phyloP scores from a whole-genome alignment of 2,329 filamentous ascomycete species.

The Byssochlamys sp. region DNA sequence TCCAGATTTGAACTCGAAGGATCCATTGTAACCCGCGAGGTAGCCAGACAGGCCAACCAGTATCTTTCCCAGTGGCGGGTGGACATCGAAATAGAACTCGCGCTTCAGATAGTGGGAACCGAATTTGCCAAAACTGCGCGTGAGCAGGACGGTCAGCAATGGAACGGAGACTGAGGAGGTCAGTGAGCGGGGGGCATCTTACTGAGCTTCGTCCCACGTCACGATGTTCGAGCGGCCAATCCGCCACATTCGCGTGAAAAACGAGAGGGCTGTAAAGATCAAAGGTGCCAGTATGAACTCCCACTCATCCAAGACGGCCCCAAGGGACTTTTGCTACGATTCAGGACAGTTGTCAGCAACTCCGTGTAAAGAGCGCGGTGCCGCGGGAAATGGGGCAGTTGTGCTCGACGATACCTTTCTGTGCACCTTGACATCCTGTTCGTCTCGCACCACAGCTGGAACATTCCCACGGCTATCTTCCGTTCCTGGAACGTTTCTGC shows the following conservation, averaged over 20 bases:
- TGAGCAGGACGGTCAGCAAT: neutral
- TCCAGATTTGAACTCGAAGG: slow-evolving; percentile 98
- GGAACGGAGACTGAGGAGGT: neutral
- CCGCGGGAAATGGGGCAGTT: neutral
- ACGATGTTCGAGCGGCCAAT: slow-evolving; percentile 62
- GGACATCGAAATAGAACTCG: slow-evolving; percentile 98
- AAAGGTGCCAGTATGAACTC: slow-evolving; percentile 56
- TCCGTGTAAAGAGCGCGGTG: neutral
- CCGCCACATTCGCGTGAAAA: slow-evolving; percentile 60
- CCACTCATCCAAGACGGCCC: slow-evolving; percentile 44
- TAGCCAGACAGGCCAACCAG: slow-evolving; percentile 93
- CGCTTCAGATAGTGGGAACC: slow-evolving; percentile 97
- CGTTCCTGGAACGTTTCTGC: slow-evolving; percentile 31
- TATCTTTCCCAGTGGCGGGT: slow-evolving; percentile 96
- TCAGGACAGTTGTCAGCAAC: neutral
- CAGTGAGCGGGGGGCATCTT: slow-evolving; percentile 25
- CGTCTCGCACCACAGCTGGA: slow-evolving; percentile 12
- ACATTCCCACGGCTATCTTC: slow-evolving; percentile 18
- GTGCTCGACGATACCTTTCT: neutral
- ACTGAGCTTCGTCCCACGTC: slow-evolving; percentile 69
- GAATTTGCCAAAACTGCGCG: slow-evolving; percentile 59
- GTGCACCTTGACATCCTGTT: slow-evolving; percentile 2
- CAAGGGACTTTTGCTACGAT: slow-evolving; percentile 24
- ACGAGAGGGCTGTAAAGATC: slow-evolving; percentile 52
- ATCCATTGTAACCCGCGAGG: slow-evolving; percentile 94